Conservation (phyloP, 2,329 filamentous ascomycete genomes). For the Endocalyx cinctus region DNA sequence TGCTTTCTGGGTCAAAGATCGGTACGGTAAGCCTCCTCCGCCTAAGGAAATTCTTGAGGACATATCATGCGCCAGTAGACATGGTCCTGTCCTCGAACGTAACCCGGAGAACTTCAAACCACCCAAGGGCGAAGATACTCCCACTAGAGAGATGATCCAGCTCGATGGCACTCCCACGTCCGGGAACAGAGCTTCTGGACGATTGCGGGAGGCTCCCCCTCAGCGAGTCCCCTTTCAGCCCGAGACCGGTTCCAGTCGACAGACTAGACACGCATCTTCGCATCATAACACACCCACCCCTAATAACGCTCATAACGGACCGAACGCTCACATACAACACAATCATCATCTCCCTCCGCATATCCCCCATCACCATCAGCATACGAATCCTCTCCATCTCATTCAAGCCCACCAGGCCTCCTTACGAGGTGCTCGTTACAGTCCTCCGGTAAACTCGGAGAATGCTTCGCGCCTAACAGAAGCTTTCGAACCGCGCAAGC, state of each 20-base stretch:
- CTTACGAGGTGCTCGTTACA: slow-evolving; percentile 31
- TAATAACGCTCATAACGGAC: slow-evolving; percentile 18
- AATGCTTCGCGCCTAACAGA: slow-evolving; percentile 57
- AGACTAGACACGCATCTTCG: slow-evolving; percentile 53
- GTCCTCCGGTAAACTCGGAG: slow-evolving; percentile 51
- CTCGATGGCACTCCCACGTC: slow-evolving; percentile 45
- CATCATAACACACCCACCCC: slow-evolving; percentile 32
- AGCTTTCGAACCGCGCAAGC: slow-evolving; percentile 63
- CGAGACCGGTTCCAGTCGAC: slow-evolving; percentile 62
- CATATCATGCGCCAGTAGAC: slow-evolving; percentile 70
- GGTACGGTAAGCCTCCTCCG: slow-evolving; percentile 76
- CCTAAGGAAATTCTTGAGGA: slow-evolving; percentile 86
- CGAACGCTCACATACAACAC: slow-evolving; percentile 17
- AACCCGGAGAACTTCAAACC: slow-evolving; percentile 71
- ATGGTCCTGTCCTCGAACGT: slow-evolving; percentile 71
- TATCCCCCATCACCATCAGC: slow-evolving; percentile 22
- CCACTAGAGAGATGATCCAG: slow-evolving; percentile 57
- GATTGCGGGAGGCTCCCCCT: slow-evolving; percentile 75
- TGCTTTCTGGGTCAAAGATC: slow-evolving; percentile 76
- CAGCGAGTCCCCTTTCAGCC: slow-evolving; percentile 83
- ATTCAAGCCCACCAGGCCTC: slow-evolving; percentile 27
- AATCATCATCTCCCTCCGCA: slow-evolving; percentile 22
- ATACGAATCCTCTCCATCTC: slow-evolving; percentile 24
- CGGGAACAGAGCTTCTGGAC: slow-evolving; percentile 55
- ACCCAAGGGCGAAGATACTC: slow-evolving; percentile 45